Conservation (phyloP, 768 basidiomycete genomes). For the Suillus ampliporus region DNA sequence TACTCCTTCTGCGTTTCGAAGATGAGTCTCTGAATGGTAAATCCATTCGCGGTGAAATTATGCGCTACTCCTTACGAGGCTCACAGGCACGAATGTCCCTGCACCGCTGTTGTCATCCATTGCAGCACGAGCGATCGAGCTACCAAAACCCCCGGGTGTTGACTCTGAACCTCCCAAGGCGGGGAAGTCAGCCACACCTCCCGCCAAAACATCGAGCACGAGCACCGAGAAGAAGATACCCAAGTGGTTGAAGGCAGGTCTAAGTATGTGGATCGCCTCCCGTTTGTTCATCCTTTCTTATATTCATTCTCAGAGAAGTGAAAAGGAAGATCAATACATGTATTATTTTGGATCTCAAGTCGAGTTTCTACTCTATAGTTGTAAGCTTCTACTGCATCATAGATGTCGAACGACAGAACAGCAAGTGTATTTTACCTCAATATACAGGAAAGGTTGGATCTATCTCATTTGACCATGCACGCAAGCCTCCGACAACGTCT, state of each 20-base stretch:
- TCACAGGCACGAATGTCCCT: constrained; percentile 55
- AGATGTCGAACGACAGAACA: background rate
- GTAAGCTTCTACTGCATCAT: background rate
- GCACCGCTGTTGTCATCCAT: constrained; percentile 71
- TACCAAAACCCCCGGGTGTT: constrained; percentile 61
- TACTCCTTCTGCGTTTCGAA: constrained; percentile 78
- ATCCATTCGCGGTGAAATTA: constrained; percentile 2
- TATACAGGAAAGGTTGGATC: constrained; percentile 84
- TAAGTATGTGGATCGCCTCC: constrained; percentile 47
- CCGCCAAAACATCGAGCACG: constrained; percentile 17
- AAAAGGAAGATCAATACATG: constrained; percentile 36
- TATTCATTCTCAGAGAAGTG: constrained; percentile 26
- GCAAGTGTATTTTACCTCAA: constrained; percentile 39
- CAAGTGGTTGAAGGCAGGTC: constrained; percentile 78
- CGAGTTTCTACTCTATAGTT: constrained; percentile 7
- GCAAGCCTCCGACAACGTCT: constrained; percentile 83
- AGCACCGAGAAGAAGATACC: constrained; percentile 63
- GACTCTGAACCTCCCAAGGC: constrained; percentile 28
- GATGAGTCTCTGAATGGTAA: constrained; percentile 74
- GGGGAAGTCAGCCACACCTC: constrained; percentile 14
- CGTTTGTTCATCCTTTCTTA: background rate
- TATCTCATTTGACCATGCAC: constrained; percentile 78
- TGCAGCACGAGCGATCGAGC: constrained; percentile 62
- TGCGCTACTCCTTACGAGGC: constrained; percentile 10
- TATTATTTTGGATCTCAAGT: constrained; percentile 10